Evolutionary conservation across 2,329 filamentous ascomycete species (phyloP).

Genomic region (Rutstroemia sp.): DNA sequence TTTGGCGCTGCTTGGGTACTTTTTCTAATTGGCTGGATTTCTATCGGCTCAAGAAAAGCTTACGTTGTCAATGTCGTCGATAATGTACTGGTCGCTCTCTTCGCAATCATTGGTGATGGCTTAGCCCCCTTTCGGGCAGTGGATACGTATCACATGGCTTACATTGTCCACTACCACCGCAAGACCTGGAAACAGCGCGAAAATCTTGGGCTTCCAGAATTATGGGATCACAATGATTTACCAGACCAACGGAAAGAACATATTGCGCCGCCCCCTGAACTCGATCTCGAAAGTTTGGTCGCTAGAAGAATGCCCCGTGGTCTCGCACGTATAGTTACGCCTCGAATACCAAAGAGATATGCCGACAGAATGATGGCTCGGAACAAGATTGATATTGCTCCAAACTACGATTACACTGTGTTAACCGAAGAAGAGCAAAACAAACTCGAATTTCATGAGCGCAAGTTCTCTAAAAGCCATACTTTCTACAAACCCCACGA

Average conservation of each 20-base stretch:
- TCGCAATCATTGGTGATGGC: slow-evolving; percentile 62
- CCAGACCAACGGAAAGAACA: slow-evolving; percentile 38
- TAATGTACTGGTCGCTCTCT: slow-evolving; percentile 61
- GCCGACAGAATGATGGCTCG: slow-evolving; percentile 17
- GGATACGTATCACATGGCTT: slow-evolving; percentile 84
- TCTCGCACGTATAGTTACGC: slow-evolving; percentile 16
- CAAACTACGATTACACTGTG: slow-evolving; percentile 47
- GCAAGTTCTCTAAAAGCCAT: slow-evolving; percentile 73
- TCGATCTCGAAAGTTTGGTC: slow-evolving; percentile 32
- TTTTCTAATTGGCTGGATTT: slow-evolving; percentile 85
- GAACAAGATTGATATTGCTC: slow-evolving; percentile 7
- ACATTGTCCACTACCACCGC: slow-evolving; percentile 59
- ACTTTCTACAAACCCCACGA: slow-evolving; percentile 88
- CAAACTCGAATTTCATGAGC: slow-evolving; percentile 66
- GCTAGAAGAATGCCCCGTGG: slow-evolving; percentile 17
- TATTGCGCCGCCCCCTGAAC: slow-evolving; percentile 30
- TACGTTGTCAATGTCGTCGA: slow-evolving; percentile 65
- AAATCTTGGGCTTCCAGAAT: slow-evolving; percentile 51
- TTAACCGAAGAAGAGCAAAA: slow-evolving; percentile 60
- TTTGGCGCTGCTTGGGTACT: slow-evolving; percentile 84
- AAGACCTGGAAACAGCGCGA: slow-evolving; percentile 43
- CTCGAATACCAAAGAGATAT: slow-evolving; percentile 18
- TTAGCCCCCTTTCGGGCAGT: slow-evolving; percentile 67
- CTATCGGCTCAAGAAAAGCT: slow-evolving; percentile 62
- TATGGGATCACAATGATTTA: slow-evolving; percentile 47